Evolutionary conservation across 495 filamentous ascomycete genomes (phyloP), one percentile per base, ranked within the genome.

Genomic region (Annulohypoxylon moriforme): DNA sequence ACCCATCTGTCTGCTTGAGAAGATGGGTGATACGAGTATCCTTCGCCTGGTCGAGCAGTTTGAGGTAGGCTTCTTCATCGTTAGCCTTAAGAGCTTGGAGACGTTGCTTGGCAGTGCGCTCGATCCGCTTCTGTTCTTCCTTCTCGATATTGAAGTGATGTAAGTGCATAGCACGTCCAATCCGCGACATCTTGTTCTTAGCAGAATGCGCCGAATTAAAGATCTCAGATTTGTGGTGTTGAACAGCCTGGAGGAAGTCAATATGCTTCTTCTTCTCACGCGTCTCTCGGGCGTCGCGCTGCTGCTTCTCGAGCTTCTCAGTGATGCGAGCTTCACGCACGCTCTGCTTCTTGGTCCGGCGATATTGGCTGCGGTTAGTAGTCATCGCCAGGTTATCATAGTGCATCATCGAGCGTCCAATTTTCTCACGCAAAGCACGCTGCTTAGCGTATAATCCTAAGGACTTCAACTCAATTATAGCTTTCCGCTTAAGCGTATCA

Each of bases 1-100:
- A 99, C 52, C 93, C 94, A 79, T 99, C 95, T 33, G 96, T 99
- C 81, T 99, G 96, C 70, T 90, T 92, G 33, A 99, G 89, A 65
- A 99, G 86, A 77, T 99, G 96, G 14, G 96, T 96, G 73, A 99
- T 98, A 89, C 96, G 95, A 20, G 94, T 97, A 85, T 99, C 96
- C 84, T 99, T 99, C 66, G 96, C 96, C 77, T 99, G 94, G 76
- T 94, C 96, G 70, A 99, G 89, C 69, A 99, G 85, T 77, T 97
- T 98, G 75, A 98, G 84, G 77, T 99, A 99, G 0, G 96, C 96
- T 79, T 97, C 96, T 85, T 99, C 96, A 80, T 99, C 95, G 89
- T 99, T 97, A 72, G 95, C 94, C 82, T 97, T 98, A 81, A 99
- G 84, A 31, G 96, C 96, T 81, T 97, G 94, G 42, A 99, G 92